Base-by-base conservation (phyloP, 306 rosid genomes). In the Argentina anserina region DNA sequence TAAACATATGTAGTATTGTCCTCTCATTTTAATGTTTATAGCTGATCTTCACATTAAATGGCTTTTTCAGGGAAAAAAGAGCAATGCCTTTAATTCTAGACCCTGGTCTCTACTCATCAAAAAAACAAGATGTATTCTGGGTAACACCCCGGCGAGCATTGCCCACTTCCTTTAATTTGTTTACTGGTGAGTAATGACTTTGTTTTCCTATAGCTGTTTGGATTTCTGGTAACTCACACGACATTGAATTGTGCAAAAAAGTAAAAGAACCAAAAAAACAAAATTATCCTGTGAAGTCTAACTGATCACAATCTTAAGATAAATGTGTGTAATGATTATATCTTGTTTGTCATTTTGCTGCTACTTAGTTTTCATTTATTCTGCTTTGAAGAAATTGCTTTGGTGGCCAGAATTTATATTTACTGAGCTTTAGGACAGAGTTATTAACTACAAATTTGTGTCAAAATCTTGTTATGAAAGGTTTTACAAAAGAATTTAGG, bases 1-100 rank as follows among this genome's bases (percentile, higher is more conserved):
- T 68, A 29, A 21, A 78, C n/a, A 15, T 50, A 43, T 31, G 37
- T 53, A 36, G 28, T 46, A 67, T 34, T 33, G 74, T 65, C 37
- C 40, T 39, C 72, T 65, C 42, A 47, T 20, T 78, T 39, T 33
- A 41, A 61, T 36, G 15, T 34, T 17, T 6, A 45, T 50, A 55
- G 45, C 72, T 75, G 34, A 69, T 75, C 1, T n/a, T 31, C 42
- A 25, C 68, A 52, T 4, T 74, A 50, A 50, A 55, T 65, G 60
- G 14, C 49, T 53, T 3, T 50, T 84, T 84, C 89, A 94, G 99
- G 79, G 86, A 82, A 3, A 91, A 88, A 75, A 85, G 99, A 68
- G 99, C 88, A 21, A 86, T 81, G 96, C 99, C 99, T 12, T 31
- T 94, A 80, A 91, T 94, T 66, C 34, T 94, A 39, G 97, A 94